Evolutionary conservation across 306 rosid genomes (phyloP).

Genomic region (Biancaea sappan): DNA sequence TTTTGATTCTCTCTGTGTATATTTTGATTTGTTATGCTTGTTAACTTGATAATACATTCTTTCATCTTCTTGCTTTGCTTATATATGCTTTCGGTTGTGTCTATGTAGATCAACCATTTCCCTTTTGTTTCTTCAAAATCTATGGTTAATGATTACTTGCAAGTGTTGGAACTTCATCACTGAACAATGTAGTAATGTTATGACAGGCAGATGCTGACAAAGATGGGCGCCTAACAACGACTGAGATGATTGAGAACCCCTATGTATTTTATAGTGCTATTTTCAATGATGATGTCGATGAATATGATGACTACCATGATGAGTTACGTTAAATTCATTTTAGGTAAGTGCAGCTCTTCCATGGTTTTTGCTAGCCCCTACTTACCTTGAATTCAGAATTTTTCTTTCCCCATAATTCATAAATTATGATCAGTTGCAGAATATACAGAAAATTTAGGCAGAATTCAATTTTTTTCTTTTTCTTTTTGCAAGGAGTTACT

Average conservation of each 20-base stretch:
- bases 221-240: conserved; percentile 79
- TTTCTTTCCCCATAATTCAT: neutral
- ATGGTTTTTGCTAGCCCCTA: neutral
- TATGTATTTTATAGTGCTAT: conserved; percentile 92
- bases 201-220: conserved; percentile 86
- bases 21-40: neutral
- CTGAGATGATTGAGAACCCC: conserved; percentile 93
- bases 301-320: conserved; percentile 71
- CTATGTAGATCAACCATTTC: neutral
- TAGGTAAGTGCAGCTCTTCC: conserved; percentile 38
- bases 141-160: neutral
- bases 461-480: neutral
- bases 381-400: conserved; percentile 2
- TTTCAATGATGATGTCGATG: conserved; percentile 83
- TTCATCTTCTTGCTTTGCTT: neutral
- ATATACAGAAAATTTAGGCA: conserved; percentile 33
- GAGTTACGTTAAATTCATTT: conserved; percentile 72
- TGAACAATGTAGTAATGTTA: conserved; percentile 23
- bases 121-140: conserved; percentile 15
- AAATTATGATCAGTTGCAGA: conserved; percentile 38
- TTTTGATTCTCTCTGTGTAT: neutral
- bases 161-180: conserved; percentile 11
- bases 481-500: conserved; percentile 8
- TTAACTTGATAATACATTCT: neutral
- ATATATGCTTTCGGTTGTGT: neutral